Conservation (phyloP, 306 rosid genomes). For the Trifolium pratense region DNA sequence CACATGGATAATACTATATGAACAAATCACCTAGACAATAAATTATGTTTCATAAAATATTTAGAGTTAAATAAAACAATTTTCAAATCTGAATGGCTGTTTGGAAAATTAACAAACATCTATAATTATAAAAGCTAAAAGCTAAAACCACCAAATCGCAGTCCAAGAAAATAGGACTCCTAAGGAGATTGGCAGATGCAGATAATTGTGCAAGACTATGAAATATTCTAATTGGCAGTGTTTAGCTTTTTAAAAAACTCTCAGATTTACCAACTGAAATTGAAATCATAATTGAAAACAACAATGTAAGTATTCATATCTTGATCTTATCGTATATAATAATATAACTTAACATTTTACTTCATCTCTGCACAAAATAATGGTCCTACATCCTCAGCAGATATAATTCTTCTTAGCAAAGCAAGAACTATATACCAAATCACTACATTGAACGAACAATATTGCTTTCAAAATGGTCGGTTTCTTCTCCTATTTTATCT, state of each 20-base stretch:
- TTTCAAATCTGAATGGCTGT: not conserved
- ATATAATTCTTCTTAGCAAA: constrained; percentile 14
- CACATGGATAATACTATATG: not conserved
- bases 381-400: constrained; percentile 20
- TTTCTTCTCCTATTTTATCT: constrained; percentile 28
- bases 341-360: constrained; percentile 15
- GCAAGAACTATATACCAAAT: constrained; percentile 15
- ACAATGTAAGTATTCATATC: not conserved
- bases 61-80: constrained; percentile 19
- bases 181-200: constrained; percentile 19
- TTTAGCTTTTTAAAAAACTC: not conserved
- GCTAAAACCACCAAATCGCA: constrained; percentile 17
- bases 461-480: constrained; percentile 17
- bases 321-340: not conserved
- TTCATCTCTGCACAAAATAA: not conserved
- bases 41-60: constrained; percentile 4
- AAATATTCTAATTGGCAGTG: constrained; percentile 11
- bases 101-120: constrained; percentile 13
- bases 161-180: not conserved
- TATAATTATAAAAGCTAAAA: not conserved
- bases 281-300: constrained; percentile 20
- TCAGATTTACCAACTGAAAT: constrained; percentile 21
- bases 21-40: constrained; percentile 5
- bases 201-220: constrained; percentile 13
- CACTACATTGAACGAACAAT: constrained; percentile 12